These are phyloP conservation scores for Cytospora paraplurivora DNA, from an alignment of 2,329 filamentous ascomycete species.

Conservation along the genomic window DNA sequence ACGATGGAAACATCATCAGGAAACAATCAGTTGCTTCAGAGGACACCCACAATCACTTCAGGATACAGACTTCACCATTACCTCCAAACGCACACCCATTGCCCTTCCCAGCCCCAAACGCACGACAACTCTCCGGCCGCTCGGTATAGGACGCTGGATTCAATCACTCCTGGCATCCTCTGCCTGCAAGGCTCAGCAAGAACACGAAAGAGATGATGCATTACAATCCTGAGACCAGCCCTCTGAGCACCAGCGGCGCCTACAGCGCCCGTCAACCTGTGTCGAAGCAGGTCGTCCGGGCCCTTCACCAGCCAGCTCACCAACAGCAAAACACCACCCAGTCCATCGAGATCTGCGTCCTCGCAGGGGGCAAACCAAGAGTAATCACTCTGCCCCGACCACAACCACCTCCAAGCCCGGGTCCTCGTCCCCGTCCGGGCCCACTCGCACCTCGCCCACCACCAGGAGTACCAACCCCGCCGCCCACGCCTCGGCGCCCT, in stretches of 20 bases:
- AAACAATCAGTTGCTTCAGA: neutral
- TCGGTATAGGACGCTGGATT: neutral
- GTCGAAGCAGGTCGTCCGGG: neutral
- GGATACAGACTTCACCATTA: neutral
- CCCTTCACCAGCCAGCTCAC: neutral
- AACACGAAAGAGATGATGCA: conserved; percentile 14
- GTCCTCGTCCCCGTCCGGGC: conserved; percentile 23
- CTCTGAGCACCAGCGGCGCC: neutral
- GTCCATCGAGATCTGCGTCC: neutral
- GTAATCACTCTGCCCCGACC: conserved; percentile 17
- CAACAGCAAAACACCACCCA: neutral
- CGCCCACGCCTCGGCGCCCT: conserved; percentile 20
- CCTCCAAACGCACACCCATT: neutral
- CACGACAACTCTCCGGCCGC: neutral
- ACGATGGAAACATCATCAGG: neutral
- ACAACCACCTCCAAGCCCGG: conserved; percentile 25
- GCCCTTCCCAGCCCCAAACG: neutral
- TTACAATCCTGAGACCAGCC: neutral
- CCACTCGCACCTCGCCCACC: conserved; percentile 17
- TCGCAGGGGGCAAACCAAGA: conserved; percentile 1
- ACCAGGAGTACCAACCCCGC: conserved; percentile 23
- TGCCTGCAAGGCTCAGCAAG: neutral
- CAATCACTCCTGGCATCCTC: neutral
- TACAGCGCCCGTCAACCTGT: neutral
- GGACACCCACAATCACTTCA: neutral